Evolutionary conservation across 208 protist species (phyloP).

Genomic region (Phytomonas serpens): DNA sequence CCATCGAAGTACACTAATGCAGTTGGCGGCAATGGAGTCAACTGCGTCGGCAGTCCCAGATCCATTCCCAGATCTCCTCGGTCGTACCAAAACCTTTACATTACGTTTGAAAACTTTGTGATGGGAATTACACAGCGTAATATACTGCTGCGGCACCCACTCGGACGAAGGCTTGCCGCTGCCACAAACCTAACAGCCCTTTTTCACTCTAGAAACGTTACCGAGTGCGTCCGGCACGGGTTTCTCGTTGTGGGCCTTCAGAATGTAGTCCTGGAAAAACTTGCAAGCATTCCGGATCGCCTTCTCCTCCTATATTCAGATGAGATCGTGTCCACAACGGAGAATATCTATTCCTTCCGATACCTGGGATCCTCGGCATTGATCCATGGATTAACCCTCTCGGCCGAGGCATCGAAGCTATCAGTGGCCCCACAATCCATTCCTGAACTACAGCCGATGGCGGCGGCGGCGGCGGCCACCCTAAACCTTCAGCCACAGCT

Average conservation of each 20-base stretch:
- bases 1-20: not conserved
- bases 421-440: constrained; percentile 7
- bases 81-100: constrained; percentile 15
- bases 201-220: constrained; percentile 68
- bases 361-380: constrained; percentile 55
- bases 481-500: not conserved
- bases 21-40: not conserved
- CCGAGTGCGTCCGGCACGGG: constrained; percentile 69
- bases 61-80: not conserved
- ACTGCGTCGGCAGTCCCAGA: not conserved
- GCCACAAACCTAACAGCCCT: constrained; percentile 73
- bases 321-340: constrained; percentile 48
- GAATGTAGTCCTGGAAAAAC: constrained; percentile 51
- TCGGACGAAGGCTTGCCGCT: constrained; percentile 66
- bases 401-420: constrained; percentile 24
- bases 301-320: constrained; percentile 62
- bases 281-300: constrained; percentile 40
- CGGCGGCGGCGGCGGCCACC: not conserved
- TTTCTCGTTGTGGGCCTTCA: constrained; percentile 69
- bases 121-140: constrained; percentile 67
- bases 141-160: constrained; percentile 74
- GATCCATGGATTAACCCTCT: constrained; percentile 29
- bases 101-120: constrained; percentile 85
- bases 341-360: constrained; percentile 82
- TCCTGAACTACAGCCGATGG: not conserved